Evolutionary conservation across 495 filamentous ascomycete species (phyloP).

Genomic region (Astrothelium macrocarpum): DNA sequence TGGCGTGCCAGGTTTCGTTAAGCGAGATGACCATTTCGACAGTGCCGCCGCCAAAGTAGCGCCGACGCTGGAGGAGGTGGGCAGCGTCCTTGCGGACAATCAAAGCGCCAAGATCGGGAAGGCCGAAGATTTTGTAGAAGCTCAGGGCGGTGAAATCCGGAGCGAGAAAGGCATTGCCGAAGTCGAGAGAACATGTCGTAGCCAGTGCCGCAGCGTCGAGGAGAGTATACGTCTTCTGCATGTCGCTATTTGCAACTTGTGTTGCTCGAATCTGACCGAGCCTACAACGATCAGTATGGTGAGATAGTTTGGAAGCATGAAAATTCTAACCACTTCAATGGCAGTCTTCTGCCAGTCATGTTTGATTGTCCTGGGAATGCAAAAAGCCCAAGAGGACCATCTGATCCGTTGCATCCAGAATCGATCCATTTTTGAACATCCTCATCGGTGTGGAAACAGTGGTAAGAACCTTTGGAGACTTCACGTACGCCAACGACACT

Average conservation of each 20-base stretch:
- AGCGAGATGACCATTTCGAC: slow-evolving; percentile 65
- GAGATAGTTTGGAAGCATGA: not conserved
- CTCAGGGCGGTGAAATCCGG: slow-evolving; percentile 86
- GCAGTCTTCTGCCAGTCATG: slow-evolving; percentile 75
- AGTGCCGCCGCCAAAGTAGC: slow-evolving; percentile 92
- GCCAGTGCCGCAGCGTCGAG: slow-evolving; percentile 86
- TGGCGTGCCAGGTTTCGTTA: slow-evolving; percentile 65
- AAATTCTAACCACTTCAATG: slow-evolving; percentile 52
- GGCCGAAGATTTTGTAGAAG: slow-evolving; percentile 96
- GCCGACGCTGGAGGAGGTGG: slow-evolving; percentile 49
- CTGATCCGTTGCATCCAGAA: slow-evolving; percentile 19
- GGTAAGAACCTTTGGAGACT: slow-evolving; percentile 46
- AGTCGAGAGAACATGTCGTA: slow-evolving; percentile 65
- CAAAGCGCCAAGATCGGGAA: slow-evolving; percentile 81
- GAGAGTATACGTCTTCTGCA: slow-evolving; percentile 50
- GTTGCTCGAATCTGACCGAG: slow-evolving; percentile 37
- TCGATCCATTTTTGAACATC: slow-evolving; percentile 58
- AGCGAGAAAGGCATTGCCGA: slow-evolving; percentile 49
- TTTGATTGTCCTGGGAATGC: slow-evolving; percentile 90
- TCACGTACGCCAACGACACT: slow-evolving; percentile 79
- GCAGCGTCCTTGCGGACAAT: slow-evolving; percentile 62
- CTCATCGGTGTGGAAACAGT: slow-evolving; percentile 56
- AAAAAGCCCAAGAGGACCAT: slow-evolving; percentile 46
- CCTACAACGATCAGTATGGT: not conserved
- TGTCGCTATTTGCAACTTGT: slow-evolving; percentile 2